Conservation (phyloP, 1,284 basidiomycete genomes). For the Sphaerobolus stellatus region DNA sequence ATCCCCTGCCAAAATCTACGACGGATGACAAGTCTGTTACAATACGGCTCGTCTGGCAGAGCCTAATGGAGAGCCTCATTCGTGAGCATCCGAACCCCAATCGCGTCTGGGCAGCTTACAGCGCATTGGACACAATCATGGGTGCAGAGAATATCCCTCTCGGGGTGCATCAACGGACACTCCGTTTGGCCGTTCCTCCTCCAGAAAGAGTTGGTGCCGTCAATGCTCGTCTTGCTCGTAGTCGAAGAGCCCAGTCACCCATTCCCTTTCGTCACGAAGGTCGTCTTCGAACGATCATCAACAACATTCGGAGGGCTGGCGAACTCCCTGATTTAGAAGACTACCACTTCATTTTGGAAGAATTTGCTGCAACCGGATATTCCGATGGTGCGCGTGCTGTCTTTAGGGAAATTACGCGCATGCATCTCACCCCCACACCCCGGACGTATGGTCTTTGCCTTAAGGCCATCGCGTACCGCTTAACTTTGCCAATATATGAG, state of each 20-base stretch:
- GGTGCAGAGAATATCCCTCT: conserved; percentile 53
- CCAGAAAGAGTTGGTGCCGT: conserved; percentile 44
- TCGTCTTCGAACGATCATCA: conserved; percentile 62
- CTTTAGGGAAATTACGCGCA: conserved; percentile 52
- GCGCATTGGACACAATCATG: conserved; percentile 49
- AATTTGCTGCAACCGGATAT: conserved; percentile 72
- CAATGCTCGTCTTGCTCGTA: conserved; percentile 38
- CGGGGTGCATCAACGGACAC: conserved; percentile 62
- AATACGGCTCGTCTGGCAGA: conserved; percentile 30
- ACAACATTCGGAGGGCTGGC: conserved; percentile 61
- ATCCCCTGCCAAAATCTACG: neutral
- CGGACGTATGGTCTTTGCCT: conserved; percentile 63
- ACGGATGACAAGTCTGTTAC: neutral
- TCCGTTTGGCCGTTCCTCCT: conserved; percentile 59
- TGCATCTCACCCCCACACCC: conserved; percentile 45
- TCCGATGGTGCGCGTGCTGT: conserved; percentile 56
- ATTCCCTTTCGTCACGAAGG: conserved; percentile 61
- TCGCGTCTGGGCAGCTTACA: conserved; percentile 60
- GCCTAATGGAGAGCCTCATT: conserved; percentile 31
- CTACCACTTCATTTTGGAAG: conserved; percentile 69
- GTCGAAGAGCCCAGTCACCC: conserved; percentile 34
- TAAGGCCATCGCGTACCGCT: conserved; percentile 64
- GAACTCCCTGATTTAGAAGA: conserved; percentile 55
- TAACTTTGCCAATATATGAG: conserved; percentile 53
- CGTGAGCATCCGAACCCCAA: conserved; percentile 37